These are phyloP conservation scores for Melampsora larici-populina DNA, from an alignment of 1,284 basidiomycete species.

Conservation along the genomic window DNA sequence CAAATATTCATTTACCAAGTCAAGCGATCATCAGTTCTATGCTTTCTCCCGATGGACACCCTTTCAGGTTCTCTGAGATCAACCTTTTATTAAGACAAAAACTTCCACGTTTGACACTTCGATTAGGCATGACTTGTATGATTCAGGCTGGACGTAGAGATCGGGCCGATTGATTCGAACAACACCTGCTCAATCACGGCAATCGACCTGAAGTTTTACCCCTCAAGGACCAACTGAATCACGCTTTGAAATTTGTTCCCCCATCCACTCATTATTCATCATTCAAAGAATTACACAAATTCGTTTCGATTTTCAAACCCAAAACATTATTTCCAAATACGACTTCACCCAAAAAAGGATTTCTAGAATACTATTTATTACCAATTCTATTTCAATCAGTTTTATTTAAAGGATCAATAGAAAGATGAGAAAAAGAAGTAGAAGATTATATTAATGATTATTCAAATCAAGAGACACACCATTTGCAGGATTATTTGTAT, in stretches of 20 bases:
- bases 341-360: no score
- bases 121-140: conserved; percentile 29
- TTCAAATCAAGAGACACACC: conserved; percentile 97
- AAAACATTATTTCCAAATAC: no score
- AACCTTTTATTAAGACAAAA: conserved; percentile 24
- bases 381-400: no score
- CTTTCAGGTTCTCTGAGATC: conserved; percentile 8
- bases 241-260: conserved; percentile 30
- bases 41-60: conserved; percentile 29
- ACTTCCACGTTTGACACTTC: conserved; percentile 18
- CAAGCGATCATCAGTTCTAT: conserved; percentile 29
- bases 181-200: background rate
- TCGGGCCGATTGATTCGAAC: conserved; percentile 17
- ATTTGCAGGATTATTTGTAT: conserved; percentile 88
- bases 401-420: background rate
- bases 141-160: conserved; percentile 30
- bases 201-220: conserved; percentile 2
- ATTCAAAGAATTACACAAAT: conserved; percentile 19
- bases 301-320: conserved; percentile 20
- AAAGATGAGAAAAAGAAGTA: background rate
- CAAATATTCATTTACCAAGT: conserved; percentile 20
- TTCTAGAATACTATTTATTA: no score
- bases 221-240: conserved; percentile 19
- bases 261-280: conserved; percentile 25
- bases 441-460: no score